Conservation (phyloP, 768 basidiomycete species). For the Tricholoma matsutake region DNA sequence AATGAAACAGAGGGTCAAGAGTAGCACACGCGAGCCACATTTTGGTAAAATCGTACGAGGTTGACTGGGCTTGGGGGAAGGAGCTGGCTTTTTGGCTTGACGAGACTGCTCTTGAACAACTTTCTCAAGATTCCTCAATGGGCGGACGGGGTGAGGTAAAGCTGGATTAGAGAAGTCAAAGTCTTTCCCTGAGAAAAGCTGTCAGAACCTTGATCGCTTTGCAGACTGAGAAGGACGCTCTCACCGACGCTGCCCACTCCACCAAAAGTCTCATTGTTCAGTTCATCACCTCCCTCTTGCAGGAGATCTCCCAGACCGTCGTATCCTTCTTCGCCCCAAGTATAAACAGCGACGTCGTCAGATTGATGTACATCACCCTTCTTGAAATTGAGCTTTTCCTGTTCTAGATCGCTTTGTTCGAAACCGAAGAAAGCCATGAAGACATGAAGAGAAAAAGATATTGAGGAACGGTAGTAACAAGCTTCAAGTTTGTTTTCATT, state of each 20-base stretch:
- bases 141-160: constrained; percentile 30
- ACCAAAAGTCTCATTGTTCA: constrained; percentile 98
- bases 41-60: constrained; percentile 20
- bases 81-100: constrained; percentile 13
- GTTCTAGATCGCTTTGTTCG: constrained; percentile 58
- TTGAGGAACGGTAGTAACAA: background rate
- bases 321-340: constrained; percentile 89
- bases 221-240: constrained; percentile 25
- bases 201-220: constrained; percentile 4
- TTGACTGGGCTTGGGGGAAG: constrained; percentile 21
- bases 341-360: constrained; percentile 88
- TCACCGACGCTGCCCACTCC: constrained; percentile 65
- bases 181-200: constrained; percentile 65
- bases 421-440: constrained; percentile 86
- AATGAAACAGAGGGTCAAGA: constrained; percentile 12
- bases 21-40: constrained; percentile 8
- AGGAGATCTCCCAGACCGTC: constrained; percentile 87
- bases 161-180: constrained; percentile 75
- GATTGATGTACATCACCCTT: constrained; percentile 48
- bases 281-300: constrained; percentile 85
- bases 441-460: constrained; percentile 29
- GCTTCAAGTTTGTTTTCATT: background rate
- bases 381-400: constrained; percentile 56
- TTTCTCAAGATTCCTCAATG: constrained; percentile 18
- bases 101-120: constrained; percentile 21